phyloP scores from a whole-genome alignment of 768 basidiomycete genomes.

The Panaeolus papilionaceus region DNA sequence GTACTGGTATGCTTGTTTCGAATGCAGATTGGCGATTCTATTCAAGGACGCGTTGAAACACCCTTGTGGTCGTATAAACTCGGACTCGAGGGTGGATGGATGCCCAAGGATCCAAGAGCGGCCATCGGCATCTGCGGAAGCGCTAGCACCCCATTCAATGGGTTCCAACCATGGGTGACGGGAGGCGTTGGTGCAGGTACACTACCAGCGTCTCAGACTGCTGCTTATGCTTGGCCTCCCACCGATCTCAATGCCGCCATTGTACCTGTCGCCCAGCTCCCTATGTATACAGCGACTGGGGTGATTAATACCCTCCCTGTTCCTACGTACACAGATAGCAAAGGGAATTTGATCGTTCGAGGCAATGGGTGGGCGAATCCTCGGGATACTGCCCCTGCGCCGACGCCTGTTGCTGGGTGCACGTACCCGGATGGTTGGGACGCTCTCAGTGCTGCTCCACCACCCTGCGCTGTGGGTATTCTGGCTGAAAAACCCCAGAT shows the following conservation, averaged over 20 bases:
- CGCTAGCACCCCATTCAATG: constrained; percentile 45
- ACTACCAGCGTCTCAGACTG: constrained; percentile 57
- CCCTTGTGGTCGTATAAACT: constrained; percentile 52
- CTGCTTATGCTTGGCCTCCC: constrained; percentile 60
- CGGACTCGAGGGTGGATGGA: constrained; percentile 73
- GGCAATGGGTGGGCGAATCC: constrained; percentile 58
- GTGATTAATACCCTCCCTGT: constrained; percentile 60
- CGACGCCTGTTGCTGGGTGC: constrained; percentile 54
- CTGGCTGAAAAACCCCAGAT: constrained; percentile 26
- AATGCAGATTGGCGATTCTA: constrained; percentile 51
- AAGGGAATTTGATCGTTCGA: constrained; percentile 43
- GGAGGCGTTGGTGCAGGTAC: constrained; percentile 45
- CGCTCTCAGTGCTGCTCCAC: constrained; percentile 22
- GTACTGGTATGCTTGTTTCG: not conserved
- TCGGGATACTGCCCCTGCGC: constrained; percentile 47
- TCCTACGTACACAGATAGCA: constrained; percentile 45
- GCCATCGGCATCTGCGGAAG: constrained; percentile 65
- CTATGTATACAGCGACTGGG: constrained; percentile 70
- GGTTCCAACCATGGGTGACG: constrained; percentile 59
- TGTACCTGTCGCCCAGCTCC: constrained; percentile 40
- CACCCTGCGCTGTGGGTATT: constrained; percentile 33
- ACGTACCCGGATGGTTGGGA: constrained; percentile 52
- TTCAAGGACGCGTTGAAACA: constrained; percentile 38
- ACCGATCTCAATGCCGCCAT: constrained; percentile 47
- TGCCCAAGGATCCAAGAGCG: constrained; percentile 73